These are phyloP conservation scores for Fusarium buxicola DNA, from an alignment of 2,329 filamentous ascomycete genomes.

Conservation along the genomic window DNA sequence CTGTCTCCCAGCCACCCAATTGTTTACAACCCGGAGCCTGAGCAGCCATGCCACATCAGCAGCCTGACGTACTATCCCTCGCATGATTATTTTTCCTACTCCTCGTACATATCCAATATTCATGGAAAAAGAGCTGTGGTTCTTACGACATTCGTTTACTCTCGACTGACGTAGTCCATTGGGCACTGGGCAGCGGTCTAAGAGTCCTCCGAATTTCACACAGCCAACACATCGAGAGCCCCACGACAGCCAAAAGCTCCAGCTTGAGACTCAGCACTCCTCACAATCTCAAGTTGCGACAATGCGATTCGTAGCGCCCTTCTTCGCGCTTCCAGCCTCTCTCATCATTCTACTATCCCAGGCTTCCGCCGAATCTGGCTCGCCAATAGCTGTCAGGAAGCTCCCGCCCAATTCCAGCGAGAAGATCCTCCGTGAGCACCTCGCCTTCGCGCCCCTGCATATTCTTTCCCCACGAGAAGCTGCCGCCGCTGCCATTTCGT, in stretches of 20 bases:
- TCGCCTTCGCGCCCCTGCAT: constrained; percentile 57
- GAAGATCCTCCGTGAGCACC: constrained; percentile 80
- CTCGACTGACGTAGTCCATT: constrained; percentile 11
- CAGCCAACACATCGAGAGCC: constrained; percentile 15
- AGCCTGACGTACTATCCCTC: constrained; percentile 16
- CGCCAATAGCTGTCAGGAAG: constrained; percentile 75
- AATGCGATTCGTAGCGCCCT: constrained; percentile 55
- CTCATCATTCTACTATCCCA: constrained; percentile 59
- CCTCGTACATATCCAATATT: not conserved
- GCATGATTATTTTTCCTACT: constrained; percentile 3
- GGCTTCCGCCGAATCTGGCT: constrained; percentile 49
- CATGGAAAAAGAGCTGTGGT: not conserved
- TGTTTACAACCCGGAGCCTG: constrained; percentile 36
- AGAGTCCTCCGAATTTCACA: constrained; percentile 14
- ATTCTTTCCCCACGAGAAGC: constrained; percentile 46
- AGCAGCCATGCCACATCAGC: constrained; percentile 37
- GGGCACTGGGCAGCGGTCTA: constrained; percentile 27
- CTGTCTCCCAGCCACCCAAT: constrained; percentile 46
- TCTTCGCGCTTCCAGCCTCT: constrained; percentile 57
- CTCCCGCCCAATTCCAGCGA: constrained; percentile 77
- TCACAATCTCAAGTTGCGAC: constrained; percentile 4
- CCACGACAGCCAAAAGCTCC: not conserved
- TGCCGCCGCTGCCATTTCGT: constrained; percentile 47
- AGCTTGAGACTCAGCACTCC: not conserved
- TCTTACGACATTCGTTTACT: not conserved